phyloP scores from a whole-genome alignment of 2,329 filamentous ascomycete species.

The Sodiomyces alkalinus region DNA sequence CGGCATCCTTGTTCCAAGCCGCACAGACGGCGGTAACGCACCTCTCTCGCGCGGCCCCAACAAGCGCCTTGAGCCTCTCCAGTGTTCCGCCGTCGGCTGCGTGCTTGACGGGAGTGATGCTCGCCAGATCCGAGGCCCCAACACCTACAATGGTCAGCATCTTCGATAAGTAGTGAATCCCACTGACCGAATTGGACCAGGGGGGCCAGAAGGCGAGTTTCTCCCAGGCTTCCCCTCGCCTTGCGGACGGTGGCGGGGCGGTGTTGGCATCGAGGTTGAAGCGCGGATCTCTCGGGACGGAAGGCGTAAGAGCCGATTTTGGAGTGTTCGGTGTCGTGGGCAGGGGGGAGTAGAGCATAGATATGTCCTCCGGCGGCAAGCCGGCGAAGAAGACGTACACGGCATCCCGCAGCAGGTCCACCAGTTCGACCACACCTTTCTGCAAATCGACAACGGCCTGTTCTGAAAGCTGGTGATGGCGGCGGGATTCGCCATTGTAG shows the following conservation, averaged over 20 bases:
- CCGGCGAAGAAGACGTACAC: constrained; percentile 74
- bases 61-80: constrained; percentile 61
- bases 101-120: constrained; percentile 49
- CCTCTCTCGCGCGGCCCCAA: constrained; percentile 67
- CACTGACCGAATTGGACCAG: constrained; percentile 78
- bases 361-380: constrained; percentile 80
- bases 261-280: constrained; percentile 71
- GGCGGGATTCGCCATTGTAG: constrained; percentile 64
- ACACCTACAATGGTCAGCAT: constrained; percentile 73
- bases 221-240: constrained; percentile 75
- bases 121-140: constrained; percentile 73
- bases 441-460: constrained; percentile 58
- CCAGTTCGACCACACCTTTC: constrained; percentile 66
- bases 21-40: constrained; percentile 74
- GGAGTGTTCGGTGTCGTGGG: constrained; percentile 57
- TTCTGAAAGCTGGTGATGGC: constrained; percentile 65
- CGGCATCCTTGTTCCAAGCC: constrained; percentile 86
- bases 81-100: constrained; percentile 37
- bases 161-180: constrained; percentile 77
- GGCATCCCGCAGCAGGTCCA: constrained; percentile 67
- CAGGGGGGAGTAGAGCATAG: constrained; percentile 68
- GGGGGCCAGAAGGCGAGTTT: constrained; percentile 94
- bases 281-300: constrained; percentile 50
- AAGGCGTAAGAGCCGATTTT: constrained; percentile 38
- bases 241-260: constrained; percentile 61